A percentile compares a stretch with the other conserved stretches of the same genome.
Conservation (phyloP, 2,329 filamentous ascomycete species). For the Blastomyces percursus region DNA sequence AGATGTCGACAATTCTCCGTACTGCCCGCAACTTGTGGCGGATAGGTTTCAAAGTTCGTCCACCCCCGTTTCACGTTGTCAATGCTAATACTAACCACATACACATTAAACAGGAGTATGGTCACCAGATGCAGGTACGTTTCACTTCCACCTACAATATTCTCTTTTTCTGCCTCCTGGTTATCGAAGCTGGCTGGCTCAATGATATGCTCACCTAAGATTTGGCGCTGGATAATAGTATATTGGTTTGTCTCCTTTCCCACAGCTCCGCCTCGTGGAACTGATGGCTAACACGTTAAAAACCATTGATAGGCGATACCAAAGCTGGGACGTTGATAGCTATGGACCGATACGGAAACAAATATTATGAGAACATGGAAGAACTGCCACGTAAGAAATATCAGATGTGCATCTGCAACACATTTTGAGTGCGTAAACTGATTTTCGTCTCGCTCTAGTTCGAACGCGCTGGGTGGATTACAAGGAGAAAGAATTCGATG, state of each 20-base stretch:
- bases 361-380: constrained; percentile 90
- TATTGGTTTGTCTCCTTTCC: constrained; percentile 27
- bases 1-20: constrained; percentile 84
- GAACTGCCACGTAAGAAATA: constrained; percentile 64
- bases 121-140: constrained; percentile 79
- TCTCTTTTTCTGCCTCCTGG: constrained; percentile 11
- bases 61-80: constrained; percentile 7
- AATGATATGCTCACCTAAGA: neutral
- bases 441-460: constrained; percentile 42
- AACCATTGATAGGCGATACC: constrained; percentile 63
- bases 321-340: constrained; percentile 83
- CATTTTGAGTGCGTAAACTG: neutral
- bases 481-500: constrained; percentile 61
- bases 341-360: constrained; percentile 86
- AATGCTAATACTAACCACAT: constrained; percentile 28
- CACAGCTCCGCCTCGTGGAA: neutral
- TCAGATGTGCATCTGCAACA: neutral
- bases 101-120: constrained; percentile 57
- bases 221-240: constrained; percentile 24
- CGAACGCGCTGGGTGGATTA: constrained; percentile 97
- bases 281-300: constrained; percentile 16
- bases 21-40: constrained; percentile 78
- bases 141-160: constrained; percentile 10
- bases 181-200: constrained; percentile 15
- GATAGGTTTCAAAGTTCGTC: constrained; percentile 71